phyloP scores from a whole-genome alignment of 176 grass and related monocot species.

The Miscanthus lutarioriparius region DNA sequence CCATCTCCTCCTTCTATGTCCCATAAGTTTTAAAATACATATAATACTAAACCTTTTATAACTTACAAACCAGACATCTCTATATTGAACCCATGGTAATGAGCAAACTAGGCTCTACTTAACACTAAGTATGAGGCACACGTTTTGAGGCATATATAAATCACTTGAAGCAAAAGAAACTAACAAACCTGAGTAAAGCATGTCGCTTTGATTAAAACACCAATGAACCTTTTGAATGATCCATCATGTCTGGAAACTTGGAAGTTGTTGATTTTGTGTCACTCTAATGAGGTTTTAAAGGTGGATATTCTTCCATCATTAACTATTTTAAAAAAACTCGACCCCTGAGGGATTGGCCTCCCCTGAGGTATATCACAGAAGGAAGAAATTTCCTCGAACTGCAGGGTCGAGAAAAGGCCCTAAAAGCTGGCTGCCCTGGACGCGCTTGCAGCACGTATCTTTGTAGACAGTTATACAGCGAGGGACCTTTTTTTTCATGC shows the following conservation, averaged over 20 bases:
- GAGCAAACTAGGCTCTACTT: neutral
- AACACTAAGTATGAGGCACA: neutral
- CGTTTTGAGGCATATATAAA: neutral
- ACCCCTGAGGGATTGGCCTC: no score
- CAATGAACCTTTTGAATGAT: neutral
- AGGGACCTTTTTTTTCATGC: no score
- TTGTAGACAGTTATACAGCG: no score
- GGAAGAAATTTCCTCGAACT: no score
- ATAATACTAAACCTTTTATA: neutral
- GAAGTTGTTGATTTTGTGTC: constrained; percentile 19
- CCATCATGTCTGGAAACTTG: neutral
- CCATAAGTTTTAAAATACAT: neutral
- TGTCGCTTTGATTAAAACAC: constrained; percentile 10
- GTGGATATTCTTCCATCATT: neutral
- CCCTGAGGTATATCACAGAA: no score
- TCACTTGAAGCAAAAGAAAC: neutral
- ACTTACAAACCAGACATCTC: neutral
- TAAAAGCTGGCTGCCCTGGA: no score
- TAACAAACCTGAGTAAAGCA: neutral
- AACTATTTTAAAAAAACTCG: no score
- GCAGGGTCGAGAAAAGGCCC: no score
- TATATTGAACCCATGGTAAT: neutral
- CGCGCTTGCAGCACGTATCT: no score
- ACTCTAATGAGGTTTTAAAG: neutral
- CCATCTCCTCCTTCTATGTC: neutral